These are phyloP conservation scores for Cladosporium velox DNA, from an alignment of 2,329 filamentous ascomycete genomes.

Conservation along the genomic window DNA sequence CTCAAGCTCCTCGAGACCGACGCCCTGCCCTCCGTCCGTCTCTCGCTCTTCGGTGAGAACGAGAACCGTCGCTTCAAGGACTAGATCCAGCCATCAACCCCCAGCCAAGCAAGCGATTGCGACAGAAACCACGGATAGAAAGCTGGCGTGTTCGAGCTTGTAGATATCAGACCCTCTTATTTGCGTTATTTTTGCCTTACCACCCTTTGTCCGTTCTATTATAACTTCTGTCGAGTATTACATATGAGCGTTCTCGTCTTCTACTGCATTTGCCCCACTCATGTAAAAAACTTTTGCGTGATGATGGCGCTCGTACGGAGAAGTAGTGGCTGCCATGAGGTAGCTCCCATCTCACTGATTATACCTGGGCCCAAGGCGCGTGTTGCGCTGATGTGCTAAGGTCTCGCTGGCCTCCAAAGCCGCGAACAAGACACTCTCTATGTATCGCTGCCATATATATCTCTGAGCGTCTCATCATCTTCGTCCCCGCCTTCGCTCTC, in stretches of 20 bases:
- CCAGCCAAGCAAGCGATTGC: background rate
- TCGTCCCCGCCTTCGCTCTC: background rate
- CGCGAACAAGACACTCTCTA: background rate
- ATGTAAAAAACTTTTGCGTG: background rate
- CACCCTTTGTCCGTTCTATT: background rate
- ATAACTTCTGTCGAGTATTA: conserved; percentile 13
- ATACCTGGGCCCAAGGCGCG: background rate
- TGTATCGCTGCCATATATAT: background rate
- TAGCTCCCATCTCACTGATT: background rate
- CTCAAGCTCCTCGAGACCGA: conserved; percentile 81
- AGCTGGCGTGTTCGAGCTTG: background rate
- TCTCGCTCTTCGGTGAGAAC: conserved; percentile 91
- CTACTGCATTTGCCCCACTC: background rate
- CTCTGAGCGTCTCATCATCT: background rate
- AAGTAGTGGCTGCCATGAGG: background rate
- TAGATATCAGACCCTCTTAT: conserved; percentile 7
- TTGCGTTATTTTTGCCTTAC: background rate
- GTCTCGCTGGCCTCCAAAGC: background rate
- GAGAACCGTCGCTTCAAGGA: conserved; percentile 94
- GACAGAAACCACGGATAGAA: background rate
- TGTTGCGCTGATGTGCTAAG: too few relatives aligned
- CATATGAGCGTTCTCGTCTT: conserved; percentile 19
- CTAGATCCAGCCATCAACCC: conserved; percentile 47
- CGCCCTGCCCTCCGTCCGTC: conserved; percentile 79
- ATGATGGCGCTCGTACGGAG: background rate